phyloP scores from a whole-genome alignment of 192 early-diverging fungal genomes.

The Haplosporangium gracile region DNA sequence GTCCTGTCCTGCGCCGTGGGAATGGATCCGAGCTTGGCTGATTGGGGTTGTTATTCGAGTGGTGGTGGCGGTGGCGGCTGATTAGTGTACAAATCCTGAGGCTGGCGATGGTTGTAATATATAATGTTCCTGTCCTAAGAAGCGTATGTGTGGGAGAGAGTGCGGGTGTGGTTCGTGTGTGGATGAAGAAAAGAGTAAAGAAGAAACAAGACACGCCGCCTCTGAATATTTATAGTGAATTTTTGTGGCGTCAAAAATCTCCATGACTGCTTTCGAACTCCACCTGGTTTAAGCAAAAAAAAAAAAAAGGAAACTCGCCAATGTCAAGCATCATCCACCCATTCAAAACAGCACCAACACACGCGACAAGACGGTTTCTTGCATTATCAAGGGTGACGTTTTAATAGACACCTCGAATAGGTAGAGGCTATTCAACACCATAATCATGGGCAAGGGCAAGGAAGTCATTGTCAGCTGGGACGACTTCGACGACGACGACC shows the following conservation, averaged over 20 bases:
- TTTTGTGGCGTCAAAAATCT: background rate
- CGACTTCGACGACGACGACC: conserved; percentile 3
- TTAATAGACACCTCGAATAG: background rate
- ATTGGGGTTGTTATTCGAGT: background rate
- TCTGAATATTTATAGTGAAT: background rate
- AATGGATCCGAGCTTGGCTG: background rate
- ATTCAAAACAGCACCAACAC: conserved; percentile 1
- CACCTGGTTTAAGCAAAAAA: background rate
- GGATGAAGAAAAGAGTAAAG: background rate
- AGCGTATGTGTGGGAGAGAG: background rate
- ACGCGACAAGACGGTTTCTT: background rate
- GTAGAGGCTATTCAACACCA: background rate
- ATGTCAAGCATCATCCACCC: background rate
- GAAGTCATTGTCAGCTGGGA: background rate
- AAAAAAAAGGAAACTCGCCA: background rate
- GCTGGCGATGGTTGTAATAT: background rate
- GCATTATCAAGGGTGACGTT: background rate
- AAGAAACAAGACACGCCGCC: background rate
- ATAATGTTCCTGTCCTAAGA: background rate
- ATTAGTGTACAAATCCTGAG: background rate
- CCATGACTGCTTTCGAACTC: background rate
- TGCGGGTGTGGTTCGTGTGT: background rate
- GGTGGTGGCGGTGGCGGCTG: background rate
- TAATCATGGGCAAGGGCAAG: background rate
- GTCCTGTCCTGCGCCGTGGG: background rate